Evolutionary conservation across 768 basidiomycete species (phyloP), one percentile per base, ranked within the genome.

Genomic region (Podaxis sp.): DNA sequence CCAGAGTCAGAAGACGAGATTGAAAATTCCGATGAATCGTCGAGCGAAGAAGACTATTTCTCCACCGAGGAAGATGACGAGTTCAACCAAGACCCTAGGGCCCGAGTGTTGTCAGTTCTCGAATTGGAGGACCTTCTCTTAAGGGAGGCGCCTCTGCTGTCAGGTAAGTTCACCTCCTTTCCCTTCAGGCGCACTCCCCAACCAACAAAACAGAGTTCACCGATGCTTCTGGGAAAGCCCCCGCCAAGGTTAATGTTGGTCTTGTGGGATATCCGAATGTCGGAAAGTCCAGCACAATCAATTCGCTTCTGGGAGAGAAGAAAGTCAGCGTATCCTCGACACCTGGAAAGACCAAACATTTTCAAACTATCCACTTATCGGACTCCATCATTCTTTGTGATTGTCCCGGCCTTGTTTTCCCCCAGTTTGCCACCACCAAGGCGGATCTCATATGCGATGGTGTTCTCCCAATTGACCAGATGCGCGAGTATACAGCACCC

Each of bases 181-280:
- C 32, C 5, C 5, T n/a, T 28, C 9, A 38, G 7, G 0, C 11
- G 16, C 37, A 11, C 5, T 52, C 53, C 9, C 55, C 62, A 16
- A 67, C 32, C 13, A 18, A 27, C 7, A 25, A 38, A 7, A 18
- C 62, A 93, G 91, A 71, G 37, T 93, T 93, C 66, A 70, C 76
- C 11, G 83, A 85, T 62, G 68, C 80, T 0, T 77, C 77, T 16
- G 84, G 87, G n/a, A 77, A 84, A 50, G 70, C 77, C 7, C 84
- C 88, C 0, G 71, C 77, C 25, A 93, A 85, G 69, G 78, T 93
- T 2, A 84, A 87, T 4, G 86, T 97, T 40, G 94, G 94, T 35
- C 84, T 99, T 13, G 97, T 99, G 44, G 97, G 97, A 28, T 98
- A 99, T 71, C 97, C 97, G 0, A 99, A 99, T 69, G 96, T 98